Evolutionary conservation across 2,329 filamentous ascomycete genomes (phyloP).

Genomic region (Nannizziopsis barbatae): DNA sequence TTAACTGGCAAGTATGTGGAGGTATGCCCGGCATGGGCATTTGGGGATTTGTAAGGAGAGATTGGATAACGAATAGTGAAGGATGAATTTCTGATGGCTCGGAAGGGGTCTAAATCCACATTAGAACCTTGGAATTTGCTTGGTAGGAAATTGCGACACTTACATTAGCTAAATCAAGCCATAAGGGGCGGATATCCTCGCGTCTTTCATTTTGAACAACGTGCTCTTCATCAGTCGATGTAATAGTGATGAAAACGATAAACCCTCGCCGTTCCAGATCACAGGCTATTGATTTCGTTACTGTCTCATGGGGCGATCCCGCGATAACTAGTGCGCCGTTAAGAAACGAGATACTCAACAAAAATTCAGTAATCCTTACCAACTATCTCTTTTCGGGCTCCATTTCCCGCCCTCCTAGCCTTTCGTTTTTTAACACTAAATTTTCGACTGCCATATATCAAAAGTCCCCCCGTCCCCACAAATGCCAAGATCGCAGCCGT

Average conservation of each 20-base stretch:
- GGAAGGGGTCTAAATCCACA: constrained; percentile 44
- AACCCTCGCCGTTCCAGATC: constrained; percentile 88
- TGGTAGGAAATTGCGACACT: constrained; percentile 9
- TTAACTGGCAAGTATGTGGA: constrained; percentile 63
- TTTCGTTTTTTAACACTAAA: constrained; percentile 51
- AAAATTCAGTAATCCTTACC: constrained; percentile 28
- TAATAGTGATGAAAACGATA: constrained; percentile 83
- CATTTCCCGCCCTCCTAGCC: constrained; percentile 68
- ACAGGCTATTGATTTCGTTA: constrained; percentile 69
- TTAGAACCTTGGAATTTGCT: not conserved
- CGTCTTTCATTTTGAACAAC: constrained; percentile 65
- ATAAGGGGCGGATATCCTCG: constrained; percentile 68
- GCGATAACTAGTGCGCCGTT: constrained; percentile 54
- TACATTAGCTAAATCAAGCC: constrained; percentile 60
- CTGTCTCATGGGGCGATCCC: constrained; percentile 71
- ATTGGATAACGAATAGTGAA: constrained; percentile 60
- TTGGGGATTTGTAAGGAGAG: constrained; percentile 62
- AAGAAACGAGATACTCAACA: constrained; percentile 1
- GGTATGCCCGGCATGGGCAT: constrained; percentile 64
- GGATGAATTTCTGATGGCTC: constrained; percentile 46
- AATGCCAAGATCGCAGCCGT: constrained; percentile 61
- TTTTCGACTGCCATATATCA: constrained; percentile 53
- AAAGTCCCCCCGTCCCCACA: constrained; percentile 50
- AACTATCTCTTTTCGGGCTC: constrained; percentile 73
- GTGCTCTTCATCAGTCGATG: constrained; percentile 72